These are phyloP conservation scores for Solanum aculeatissimum DNA, from an alignment of 305 asterid species.

Conservation along the genomic window DNA sequence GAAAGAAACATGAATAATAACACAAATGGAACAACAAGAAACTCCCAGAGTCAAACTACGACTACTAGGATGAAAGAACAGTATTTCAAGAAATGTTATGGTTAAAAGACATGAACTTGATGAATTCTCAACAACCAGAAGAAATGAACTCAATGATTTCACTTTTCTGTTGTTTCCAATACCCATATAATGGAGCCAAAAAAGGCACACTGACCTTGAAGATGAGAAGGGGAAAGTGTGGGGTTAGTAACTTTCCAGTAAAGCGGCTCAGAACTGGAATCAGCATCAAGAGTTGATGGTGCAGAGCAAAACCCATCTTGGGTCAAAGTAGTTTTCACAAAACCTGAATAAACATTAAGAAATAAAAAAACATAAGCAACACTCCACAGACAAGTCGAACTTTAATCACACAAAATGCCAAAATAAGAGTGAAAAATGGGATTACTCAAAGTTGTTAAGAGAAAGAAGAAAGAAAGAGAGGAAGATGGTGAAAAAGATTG, in stretches of 20 bases:
- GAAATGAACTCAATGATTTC: neutral
- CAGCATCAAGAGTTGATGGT: conserved; percentile 36
- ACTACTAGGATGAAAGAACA: neutral
- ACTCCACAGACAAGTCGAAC: neutral
- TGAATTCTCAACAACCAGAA: neutral
- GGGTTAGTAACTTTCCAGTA: conserved; percentile 90
- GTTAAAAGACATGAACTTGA: neutral
- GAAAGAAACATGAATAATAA: neutral
- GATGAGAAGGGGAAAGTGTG: conserved; percentile 82
- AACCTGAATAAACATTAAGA: conserved; percentile 24
- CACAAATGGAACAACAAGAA: neutral
- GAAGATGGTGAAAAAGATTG: conserved; percentile 29
- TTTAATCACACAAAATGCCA: neutral
- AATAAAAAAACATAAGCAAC: neutral
- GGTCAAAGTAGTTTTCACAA: conserved; percentile 21
- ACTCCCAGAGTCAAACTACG: neutral
- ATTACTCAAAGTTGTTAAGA: conserved; percentile 21
- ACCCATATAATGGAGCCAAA: neutral
- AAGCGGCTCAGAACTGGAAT: conserved; percentile 29
- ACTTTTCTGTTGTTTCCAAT: neutral
- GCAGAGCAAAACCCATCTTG: conserved; percentile 75
- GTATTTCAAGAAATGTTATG: neutral
- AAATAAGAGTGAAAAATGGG: neutral
- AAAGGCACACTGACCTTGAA: conserved; percentile 37
- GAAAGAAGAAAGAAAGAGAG: conserved; percentile 7